These are phyloP conservation scores for Fraxinus americana DNA, from an alignment of 257 asterid genomes.

Conservation along the genomic window DNA sequence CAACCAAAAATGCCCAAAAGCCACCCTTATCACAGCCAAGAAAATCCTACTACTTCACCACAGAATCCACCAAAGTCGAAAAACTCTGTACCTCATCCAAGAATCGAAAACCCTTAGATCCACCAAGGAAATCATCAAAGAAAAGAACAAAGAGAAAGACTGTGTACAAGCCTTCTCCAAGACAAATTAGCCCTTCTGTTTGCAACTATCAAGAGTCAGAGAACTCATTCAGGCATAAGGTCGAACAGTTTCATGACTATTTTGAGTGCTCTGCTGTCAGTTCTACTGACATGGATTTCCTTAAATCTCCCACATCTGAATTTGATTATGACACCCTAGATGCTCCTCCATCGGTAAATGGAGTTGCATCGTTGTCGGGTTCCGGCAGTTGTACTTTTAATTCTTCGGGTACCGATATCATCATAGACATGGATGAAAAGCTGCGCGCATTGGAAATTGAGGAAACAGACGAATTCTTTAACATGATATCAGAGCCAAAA, in stretches of 20 bases:
- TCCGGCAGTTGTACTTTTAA: constrained; percentile 44
- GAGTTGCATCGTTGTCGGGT: constrained; percentile 35
- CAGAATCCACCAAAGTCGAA: constrained; percentile 33
- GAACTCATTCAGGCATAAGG: constrained; percentile 16
- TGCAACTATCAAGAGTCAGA: constrained; percentile 16
- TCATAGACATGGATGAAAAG: constrained; percentile 49
- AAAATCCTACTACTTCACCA: constrained; percentile 53
- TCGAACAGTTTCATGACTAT: constrained; percentile 5
- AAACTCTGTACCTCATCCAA: constrained; percentile 32
- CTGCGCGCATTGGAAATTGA: constrained; percentile 19
- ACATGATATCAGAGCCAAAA: constrained; percentile 41
- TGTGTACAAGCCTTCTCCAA: constrained; percentile 77
- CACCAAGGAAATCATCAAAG: constrained; percentile 54
- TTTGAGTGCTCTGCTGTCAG: constrained; percentile 22
- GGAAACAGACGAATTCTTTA: constrained; percentile 26
- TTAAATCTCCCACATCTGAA: constrained; percentile 40
- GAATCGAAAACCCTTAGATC: constrained; percentile 40
- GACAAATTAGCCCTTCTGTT: constrained; percentile 23
- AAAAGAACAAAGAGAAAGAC: constrained; percentile 54
- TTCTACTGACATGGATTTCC: constrained; percentile 42
- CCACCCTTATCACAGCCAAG: constrained; percentile 35
- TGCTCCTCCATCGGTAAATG: constrained; percentile 21
- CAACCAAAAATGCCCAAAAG: constrained; percentile 23
- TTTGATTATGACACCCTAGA: constrained; percentile 37
- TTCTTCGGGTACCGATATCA: constrained; percentile 59